Conservation (phyloP, 73 alveolate species). For the Uronychia binucleata region DNA sequence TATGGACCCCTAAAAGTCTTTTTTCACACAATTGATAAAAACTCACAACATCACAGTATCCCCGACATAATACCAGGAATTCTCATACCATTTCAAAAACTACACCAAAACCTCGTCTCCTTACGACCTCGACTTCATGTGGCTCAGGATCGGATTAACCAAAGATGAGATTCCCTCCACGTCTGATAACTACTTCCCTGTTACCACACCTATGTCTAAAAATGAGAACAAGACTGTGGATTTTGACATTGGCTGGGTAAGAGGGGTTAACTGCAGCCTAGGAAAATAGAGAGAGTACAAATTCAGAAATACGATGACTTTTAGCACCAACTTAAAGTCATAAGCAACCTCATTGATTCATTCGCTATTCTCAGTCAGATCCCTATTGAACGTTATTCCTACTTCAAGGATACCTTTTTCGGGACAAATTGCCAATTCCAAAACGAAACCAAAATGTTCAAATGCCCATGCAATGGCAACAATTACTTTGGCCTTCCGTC, state of each 20-base stretch:
- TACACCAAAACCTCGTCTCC: not conserved
- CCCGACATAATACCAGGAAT: no score
- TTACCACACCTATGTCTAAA: not conserved
- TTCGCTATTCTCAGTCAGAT: not conserved
- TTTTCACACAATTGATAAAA: no score
- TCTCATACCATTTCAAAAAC: no score
- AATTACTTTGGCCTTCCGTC: not conserved
- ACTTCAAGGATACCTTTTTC: not conserved
- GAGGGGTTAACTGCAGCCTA: not conserved
- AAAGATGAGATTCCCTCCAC: not conserved
- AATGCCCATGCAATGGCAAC: slow-evolving; percentile 10
- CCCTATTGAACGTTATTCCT: not conserved
- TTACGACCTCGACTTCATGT: not conserved
- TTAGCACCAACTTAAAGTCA: not conserved
- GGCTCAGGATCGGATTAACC: not conserved
- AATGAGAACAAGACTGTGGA: not conserved
- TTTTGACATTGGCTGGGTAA: not conserved
- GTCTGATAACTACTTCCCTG: not conserved
- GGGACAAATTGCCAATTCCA: not conserved
- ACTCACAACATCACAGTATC: no score
- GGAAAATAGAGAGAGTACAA: not conserved
- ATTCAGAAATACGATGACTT: not conserved
- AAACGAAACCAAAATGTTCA: not conserved
- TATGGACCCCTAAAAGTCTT: no score
- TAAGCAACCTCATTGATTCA: not conserved